phyloP scores from a whole-genome alignment of 1,284 basidiomycete species.

The Naganishia albida region DNA sequence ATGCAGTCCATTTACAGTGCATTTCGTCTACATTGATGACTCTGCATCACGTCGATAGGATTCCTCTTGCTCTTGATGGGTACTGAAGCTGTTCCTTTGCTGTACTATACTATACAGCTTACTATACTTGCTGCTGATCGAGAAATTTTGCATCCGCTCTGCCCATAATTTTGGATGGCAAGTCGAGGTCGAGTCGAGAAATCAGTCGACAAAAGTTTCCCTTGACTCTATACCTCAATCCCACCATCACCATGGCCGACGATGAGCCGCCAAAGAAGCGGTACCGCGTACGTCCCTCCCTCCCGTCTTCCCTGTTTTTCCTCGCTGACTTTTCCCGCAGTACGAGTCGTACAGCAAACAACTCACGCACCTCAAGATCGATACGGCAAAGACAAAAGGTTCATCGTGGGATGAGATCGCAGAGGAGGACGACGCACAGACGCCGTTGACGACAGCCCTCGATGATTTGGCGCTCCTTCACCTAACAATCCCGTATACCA shows the following conservation, averaged over 20 bases:
- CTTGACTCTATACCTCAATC: neutral
- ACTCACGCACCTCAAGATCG: constrained; percentile 48
- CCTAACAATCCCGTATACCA: constrained; percentile 71
- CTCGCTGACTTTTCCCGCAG: neutral
- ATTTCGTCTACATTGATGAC: too few species aligned
- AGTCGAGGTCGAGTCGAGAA: neutral
- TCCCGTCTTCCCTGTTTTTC: neutral
- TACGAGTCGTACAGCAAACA: constrained; percentile 48
- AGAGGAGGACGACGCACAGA: constrained; percentile 48
- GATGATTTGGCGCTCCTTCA: constrained; percentile 61
- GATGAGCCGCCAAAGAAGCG: constrained; percentile 30
- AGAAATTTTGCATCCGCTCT: neutral
- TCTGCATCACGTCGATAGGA: neutral
- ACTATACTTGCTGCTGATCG: too few species aligned
- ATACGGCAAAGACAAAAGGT: constrained; percentile 48
- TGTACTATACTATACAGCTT: too few species aligned
- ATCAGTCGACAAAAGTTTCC: neutral
- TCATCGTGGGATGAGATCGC: constrained; percentile 51
- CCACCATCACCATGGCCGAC: constrained; percentile 21
- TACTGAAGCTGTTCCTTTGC: too few species aligned
- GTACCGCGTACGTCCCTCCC: constrained; percentile 20
- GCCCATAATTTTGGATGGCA: neutral
- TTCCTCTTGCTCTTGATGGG: neutral
- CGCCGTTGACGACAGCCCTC: constrained; percentile 50
- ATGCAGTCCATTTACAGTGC: too few species aligned